phyloP scores from a whole-genome alignment of 768 basidiomycete species.

The Lanmaoa rubissima region DNA sequence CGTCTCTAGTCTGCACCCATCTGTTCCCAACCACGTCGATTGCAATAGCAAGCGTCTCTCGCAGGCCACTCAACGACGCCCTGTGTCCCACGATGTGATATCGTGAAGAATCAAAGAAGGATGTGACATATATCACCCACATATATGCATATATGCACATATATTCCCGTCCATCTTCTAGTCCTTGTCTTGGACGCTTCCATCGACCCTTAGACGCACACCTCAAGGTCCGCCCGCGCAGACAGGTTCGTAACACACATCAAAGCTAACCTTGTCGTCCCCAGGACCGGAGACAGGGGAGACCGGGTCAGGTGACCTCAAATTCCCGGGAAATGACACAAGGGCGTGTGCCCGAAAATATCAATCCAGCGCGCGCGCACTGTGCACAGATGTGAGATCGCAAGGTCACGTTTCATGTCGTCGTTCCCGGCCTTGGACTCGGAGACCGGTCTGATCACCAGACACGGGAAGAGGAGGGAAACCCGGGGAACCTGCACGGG shows the following conservation, averaged over 20 bases:
- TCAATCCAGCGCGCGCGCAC: not conserved
- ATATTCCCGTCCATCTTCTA: not conserved
- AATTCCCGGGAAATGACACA: not conserved
- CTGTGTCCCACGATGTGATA: not conserved
- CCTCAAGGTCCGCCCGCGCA: conserved; percentile 14
- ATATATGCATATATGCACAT: not conserved
- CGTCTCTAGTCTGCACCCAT: not conserved
- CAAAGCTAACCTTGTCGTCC: conserved; percentile 13
- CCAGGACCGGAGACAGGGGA: not conserved
- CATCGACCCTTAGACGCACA: not conserved
- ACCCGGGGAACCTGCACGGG: not conserved
- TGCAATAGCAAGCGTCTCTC: not conserved
- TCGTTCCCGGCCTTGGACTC: not conserved
- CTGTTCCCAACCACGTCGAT: not conserved
- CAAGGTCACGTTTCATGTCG: not conserved
- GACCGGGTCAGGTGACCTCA: not conserved
- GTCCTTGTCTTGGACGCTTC: not conserved
- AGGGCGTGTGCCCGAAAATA: not conserved
- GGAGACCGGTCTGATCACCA: not conserved
- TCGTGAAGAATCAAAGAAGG: not conserved
- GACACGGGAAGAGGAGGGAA: not conserved
- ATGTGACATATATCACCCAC: not conserved
- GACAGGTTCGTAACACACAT: not conserved
- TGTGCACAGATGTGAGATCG: conserved; percentile 1
- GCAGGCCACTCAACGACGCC: not conserved